Percentiles rank a stretch among this genome's conserved stretches.
phyloP scores from a whole-genome alignment of 1,139 yeast genomes.

The Geotrichum reessii region DNA sequence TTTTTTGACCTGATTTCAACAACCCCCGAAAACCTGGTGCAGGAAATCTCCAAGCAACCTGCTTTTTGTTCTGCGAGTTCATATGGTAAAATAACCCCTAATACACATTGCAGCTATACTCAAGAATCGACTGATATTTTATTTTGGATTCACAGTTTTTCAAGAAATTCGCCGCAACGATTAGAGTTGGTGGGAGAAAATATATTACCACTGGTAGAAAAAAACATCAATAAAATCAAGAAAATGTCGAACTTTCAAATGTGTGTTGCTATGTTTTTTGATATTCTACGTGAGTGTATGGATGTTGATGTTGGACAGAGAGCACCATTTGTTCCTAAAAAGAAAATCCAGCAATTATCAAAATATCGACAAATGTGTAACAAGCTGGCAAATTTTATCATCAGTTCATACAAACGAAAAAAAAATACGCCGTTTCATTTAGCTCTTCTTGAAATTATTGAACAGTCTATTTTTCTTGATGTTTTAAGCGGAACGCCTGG shows the following conservation, averaged over 20 bases:
- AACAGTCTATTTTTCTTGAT: constrained; percentile 2
- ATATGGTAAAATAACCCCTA: neutral
- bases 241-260: neutral
- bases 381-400: neutral
- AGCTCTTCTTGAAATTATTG: neutral
- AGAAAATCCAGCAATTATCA: neutral
- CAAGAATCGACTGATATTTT: neutral
- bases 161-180: neutral
- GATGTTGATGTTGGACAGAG: neutral
- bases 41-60: neutral
- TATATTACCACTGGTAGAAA: constrained; percentile 1
- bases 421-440: neutral
- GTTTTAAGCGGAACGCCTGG: neutral
- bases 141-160: neutral
- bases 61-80: neutral
- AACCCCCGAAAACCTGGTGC: neutral
- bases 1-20: neutral
- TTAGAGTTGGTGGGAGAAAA: neutral
- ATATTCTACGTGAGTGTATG: neutral
- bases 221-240: neutral
- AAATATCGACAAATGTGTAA: neutral
- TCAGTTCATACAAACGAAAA: neutral
- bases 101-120: neutral
- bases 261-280: neutral
- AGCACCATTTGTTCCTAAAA: constrained; percentile 2